Evolutionary conservation across 2,329 filamentous ascomycete species (phyloP).

Genomic region (Hansfordia pulvinata): DNA sequence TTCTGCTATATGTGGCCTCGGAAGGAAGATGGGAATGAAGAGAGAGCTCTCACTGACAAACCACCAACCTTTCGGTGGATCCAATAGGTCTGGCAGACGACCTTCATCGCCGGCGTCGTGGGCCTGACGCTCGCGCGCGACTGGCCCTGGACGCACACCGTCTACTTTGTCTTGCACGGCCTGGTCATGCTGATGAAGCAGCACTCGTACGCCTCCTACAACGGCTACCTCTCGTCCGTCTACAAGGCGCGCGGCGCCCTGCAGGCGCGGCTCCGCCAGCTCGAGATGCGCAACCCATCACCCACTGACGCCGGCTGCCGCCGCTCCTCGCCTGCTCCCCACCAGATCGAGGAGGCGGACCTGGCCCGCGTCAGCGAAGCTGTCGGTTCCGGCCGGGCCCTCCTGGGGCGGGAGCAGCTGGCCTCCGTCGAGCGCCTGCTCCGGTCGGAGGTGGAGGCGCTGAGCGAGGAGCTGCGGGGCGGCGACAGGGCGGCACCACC

Average conservation of each 20-base stretch:
- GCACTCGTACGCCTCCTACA: constrained; percentile 69
- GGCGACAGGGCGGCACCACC: too few species aligned
- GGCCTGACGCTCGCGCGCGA: constrained; percentile 55
- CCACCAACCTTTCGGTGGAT: background rate
- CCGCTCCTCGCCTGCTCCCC: too few species aligned
- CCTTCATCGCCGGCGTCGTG: constrained; percentile 48
- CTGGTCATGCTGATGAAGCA: constrained; percentile 75
- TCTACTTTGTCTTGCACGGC: constrained; percentile 63
- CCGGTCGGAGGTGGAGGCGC: constrained; percentile 49
- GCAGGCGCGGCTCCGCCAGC: constrained; percentile 35
- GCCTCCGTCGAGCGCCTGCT: constrained; percentile 58
- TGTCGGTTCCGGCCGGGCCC: too few species aligned
- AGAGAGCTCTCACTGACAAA: too few species aligned
- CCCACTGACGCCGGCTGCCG: too few species aligned
- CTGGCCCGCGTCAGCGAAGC: constrained; percentile 37
- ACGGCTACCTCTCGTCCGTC: constrained; percentile 54
- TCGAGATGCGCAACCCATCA: too few species aligned
- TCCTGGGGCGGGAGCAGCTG: too few species aligned
- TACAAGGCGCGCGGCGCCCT: constrained; percentile 35
- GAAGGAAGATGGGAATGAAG: too few species aligned
- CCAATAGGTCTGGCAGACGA: constrained; percentile 54
- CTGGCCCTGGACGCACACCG: constrained; percentile 75
- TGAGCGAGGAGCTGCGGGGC: constrained; percentile 55
- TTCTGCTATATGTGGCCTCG: too few species aligned
- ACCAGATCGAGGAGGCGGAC: too few species aligned